Conservation (phyloP, 495 filamentous ascomycete species). For the Daldinia concentrica region DNA sequence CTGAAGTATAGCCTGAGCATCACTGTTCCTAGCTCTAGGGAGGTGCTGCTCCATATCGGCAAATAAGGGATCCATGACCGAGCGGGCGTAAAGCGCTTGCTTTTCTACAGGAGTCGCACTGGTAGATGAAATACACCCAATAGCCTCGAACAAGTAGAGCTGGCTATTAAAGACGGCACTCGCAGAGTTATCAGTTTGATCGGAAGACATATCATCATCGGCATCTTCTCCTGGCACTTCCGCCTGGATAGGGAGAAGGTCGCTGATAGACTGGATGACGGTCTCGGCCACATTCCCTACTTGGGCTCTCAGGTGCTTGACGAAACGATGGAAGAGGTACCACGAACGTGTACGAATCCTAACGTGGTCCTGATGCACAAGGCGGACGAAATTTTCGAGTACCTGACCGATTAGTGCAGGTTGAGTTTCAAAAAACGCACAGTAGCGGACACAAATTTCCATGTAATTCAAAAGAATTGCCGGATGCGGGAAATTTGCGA, state of each 20-base stretch:
- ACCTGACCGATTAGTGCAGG: conserved; percentile 79
- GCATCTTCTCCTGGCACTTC: conserved; percentile 79
- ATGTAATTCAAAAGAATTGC: conserved; percentile 95
- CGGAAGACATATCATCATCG: conserved; percentile 92
- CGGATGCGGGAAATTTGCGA: conserved; percentile 86
- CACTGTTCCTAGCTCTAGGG: conserved; percentile 74
- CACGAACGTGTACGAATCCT: conserved; percentile 90
- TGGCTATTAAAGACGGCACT: conserved; percentile 91
- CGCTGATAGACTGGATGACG: conserved; percentile 86
- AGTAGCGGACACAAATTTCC: conserved; percentile 96
- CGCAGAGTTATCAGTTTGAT: conserved; percentile 85
- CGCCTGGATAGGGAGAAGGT: conserved; percentile 89
- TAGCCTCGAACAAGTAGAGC: conserved; percentile 91
- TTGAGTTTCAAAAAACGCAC: conserved; percentile 88
- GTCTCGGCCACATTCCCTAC: conserved; percentile 89
- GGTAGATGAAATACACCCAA: conserved; percentile 88
- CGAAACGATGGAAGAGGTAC: conserved; percentile 94
- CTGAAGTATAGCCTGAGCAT: conserved; percentile 82
- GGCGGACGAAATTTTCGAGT: conserved; percentile 89
- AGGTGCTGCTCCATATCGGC: conserved; percentile 83
- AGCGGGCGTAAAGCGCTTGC: conserved; percentile 83
- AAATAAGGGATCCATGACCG: conserved; percentile 87
- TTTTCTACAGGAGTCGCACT: conserved; percentile 76
- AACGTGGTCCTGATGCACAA: conserved; percentile 85
- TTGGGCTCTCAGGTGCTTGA: conserved; percentile 84